Conservation (phyloP, 371 early-diverging fungal genomes). For the Haplosporangium sp. region DNA sequence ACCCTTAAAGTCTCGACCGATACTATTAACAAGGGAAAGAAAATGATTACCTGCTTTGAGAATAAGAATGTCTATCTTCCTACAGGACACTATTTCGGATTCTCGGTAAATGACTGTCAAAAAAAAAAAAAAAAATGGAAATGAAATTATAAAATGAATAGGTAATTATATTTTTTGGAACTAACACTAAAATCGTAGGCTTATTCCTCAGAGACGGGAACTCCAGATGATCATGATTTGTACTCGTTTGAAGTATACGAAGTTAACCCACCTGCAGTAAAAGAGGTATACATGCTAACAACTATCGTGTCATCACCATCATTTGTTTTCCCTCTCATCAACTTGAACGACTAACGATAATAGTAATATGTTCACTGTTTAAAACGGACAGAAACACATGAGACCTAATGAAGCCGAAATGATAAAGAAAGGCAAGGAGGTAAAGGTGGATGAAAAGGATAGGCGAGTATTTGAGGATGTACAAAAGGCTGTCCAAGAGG, state of each 20-base stretch:
- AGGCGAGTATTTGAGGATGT: slow-evolving; percentile 37
- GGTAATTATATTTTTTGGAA: too few relatives aligned
- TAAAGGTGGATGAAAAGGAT: slow-evolving; percentile 53
- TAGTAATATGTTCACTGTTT: not conserved
- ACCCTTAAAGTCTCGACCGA: slow-evolving; percentile 77
- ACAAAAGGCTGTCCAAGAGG: slow-evolving; percentile 44
- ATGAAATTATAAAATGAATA: not conserved
- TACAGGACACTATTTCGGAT: slow-evolving; percentile 83
- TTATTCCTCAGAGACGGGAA: slow-evolving; percentile 19
- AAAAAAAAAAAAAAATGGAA: too few relatives aligned
- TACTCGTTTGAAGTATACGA: slow-evolving; percentile 80
- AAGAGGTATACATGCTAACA: slow-evolving; percentile 41
- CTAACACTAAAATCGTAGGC: slow-evolving; percentile 9
- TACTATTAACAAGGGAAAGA: slow-evolving; percentile 66
- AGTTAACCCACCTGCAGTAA: slow-evolving; percentile 72
- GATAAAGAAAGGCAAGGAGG: slow-evolving; percentile 67
- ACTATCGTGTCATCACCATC: too few relatives aligned
- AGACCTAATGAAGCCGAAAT: slow-evolving; percentile 74
- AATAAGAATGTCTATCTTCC: slow-evolving; percentile 73
- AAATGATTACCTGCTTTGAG: slow-evolving; percentile 74
- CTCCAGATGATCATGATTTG: slow-evolving; percentile 85
- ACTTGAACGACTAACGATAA: not conserved
- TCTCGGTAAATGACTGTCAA: slow-evolving; percentile 62
- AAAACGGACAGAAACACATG: slow-evolving; percentile 48
- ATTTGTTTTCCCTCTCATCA: slow-evolving; percentile 17